Percentiles rank a stretch among this genome's conserved stretches.
Conservation (phyloP, 345 rosid species). For the Diplotaxis tenuifolia region DNA sequence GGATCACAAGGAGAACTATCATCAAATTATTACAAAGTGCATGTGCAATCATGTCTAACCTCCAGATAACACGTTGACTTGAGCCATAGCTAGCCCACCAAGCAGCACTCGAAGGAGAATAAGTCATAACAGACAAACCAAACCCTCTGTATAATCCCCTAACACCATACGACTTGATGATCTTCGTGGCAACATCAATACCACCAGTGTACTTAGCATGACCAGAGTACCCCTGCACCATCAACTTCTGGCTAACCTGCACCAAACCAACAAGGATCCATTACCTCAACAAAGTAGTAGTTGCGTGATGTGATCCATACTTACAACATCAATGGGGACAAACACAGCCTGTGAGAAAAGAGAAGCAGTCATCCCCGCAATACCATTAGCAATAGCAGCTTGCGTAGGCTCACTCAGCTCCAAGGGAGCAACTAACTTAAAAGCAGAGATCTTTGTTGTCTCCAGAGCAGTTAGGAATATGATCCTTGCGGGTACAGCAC, state of each 20-base stretch:
- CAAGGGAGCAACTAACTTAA: constrained; percentile 63
- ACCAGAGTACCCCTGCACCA: constrained; percentile 99
- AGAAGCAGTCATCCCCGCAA: constrained; percentile 92
- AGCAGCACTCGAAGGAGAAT: constrained; percentile 96
- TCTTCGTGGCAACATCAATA: constrained; percentile 82
- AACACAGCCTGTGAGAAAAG: constrained; percentile 82
- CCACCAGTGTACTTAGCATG: constrained; percentile 86
- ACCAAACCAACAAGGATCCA: constrained; percentile 16
- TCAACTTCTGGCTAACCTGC: constrained; percentile 95
- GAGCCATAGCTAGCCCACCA: constrained; percentile 99
- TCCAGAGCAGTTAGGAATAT: constrained; percentile 85
- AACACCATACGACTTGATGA: constrained; percentile 73
- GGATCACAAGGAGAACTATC: neutral
- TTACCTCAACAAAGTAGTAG: neutral
- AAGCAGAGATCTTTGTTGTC: constrained; percentile 79
- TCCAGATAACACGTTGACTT: constrained; percentile 94
- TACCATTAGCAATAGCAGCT: constrained; percentile 92
- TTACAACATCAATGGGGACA: constrained; percentile 94
- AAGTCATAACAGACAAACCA: constrained; percentile 90
- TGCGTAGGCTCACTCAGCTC: constrained; percentile 69
- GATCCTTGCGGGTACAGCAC: constrained; percentile 89
- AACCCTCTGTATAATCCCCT: constrained; percentile 93
- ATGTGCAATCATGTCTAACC: constrained; percentile 46
- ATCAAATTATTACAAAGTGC: neutral
- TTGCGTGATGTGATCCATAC: constrained; percentile 15